Percentiles rank a stretch among this genome's conserved stretches.
Evolutionary conservation across 306 rosid species (phyloP).

Genomic region (Sicyos baderoa): DNA sequence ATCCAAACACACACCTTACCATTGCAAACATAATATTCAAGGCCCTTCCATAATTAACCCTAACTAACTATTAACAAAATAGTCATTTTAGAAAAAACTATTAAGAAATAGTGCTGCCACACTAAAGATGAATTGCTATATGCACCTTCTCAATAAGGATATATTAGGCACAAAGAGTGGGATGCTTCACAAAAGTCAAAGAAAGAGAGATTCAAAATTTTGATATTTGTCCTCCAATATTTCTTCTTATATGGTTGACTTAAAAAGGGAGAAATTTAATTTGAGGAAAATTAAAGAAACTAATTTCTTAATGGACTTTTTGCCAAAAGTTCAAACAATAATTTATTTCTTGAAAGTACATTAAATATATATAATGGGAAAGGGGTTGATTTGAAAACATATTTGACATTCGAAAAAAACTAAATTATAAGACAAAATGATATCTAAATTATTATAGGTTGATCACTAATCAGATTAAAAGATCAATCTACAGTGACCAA

Average conservation of each 20-base stretch:
- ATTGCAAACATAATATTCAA: not conserved
- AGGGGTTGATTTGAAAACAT: not conserved
- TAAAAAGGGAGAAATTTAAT: not conserved
- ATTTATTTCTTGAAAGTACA: not conserved
- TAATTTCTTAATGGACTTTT: not conserved
- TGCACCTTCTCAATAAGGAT: slow-evolving; percentile 17
- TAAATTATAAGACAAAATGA: no score
- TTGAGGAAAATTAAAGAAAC: not conserved
- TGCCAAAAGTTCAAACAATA: slow-evolving; percentile 4
- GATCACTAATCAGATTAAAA: no score
- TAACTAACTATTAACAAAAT: slow-evolving; percentile 11
- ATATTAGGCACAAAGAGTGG: not conserved
- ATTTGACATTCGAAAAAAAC: not conserved
- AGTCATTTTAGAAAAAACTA: not conserved
- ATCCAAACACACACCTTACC: no score
- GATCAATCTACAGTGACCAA: no score
- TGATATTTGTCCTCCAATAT: not conserved
- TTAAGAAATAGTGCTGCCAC: slow-evolving; percentile 15
- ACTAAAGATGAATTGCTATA: slow-evolving; percentile 15
- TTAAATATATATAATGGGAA: not conserved
- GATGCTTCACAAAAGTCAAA: slow-evolving; percentile 11
- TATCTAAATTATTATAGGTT: no score
- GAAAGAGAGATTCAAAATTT: not conserved
- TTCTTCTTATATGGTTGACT: not conserved
- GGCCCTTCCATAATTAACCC: slow-evolving; percentile 9